Base-by-base conservation (phyloP, 331 rosid species). In the Acacia pycnantha region DNA sequence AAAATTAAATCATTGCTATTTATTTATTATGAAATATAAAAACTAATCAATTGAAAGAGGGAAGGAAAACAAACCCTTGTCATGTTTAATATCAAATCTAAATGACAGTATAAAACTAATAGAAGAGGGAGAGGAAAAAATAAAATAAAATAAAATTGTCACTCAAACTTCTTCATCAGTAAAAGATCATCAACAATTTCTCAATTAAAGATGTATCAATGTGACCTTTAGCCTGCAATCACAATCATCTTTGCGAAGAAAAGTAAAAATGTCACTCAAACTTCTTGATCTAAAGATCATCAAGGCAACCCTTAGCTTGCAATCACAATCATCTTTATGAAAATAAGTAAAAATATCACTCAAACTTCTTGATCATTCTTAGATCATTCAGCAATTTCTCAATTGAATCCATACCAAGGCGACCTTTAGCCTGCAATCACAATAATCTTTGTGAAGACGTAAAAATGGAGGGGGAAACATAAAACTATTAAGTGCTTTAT, bases 151-250 rank as follows among this genome's bases (percentile, higher is more conserved):
- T n/a, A 43, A 53, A 74, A 33, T 31, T 35, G 76, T 33, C 85
- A 81, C 77, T 73, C 79, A 78, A 87, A 33, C 43, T 80, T 80
- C 48, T 68, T 54, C 72, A 83, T 83, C 76, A 77, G 77, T 46
- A 66, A 59, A 58, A 74, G 73, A 46, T 61, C 80, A 70, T 62
- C 70, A 70, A 26, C 53, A 75, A 71, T 77, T 65, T 77, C 80
- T 62, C 35, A 58, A 62, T 86, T 64, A 69, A 71, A 64, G 74
- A 53, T 69, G 79, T 78, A 44, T 44, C 58, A 70, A 70, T n/a
- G 3, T 40, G 22, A 43, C 75, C 75, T 24, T 14, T 44, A 70
- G 58, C 75, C 37, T 70, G 40, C 75, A 70, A 70, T 13, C 3
- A 44, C 4, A 64, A 29, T 29, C 41, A 29, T 29, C 41, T 29